These are phyloP conservation scores for Fonsecaea pugnacius DNA, from an alignment of 2,329 filamentous ascomycete species.

Conservation along the genomic window DNA sequence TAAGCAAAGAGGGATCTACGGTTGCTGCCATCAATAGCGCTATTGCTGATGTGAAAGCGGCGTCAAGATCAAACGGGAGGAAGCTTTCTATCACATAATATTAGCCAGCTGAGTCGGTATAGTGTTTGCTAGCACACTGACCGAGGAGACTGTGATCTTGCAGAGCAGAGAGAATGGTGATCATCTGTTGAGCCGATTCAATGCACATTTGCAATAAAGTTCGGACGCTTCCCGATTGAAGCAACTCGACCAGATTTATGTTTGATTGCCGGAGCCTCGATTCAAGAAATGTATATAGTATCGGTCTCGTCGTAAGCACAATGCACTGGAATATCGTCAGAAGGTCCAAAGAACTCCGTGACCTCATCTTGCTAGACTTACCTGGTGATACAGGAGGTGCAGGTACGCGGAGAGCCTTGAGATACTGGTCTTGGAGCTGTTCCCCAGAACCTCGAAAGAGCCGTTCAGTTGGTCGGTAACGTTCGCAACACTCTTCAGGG, in stretches of 20 bases:
- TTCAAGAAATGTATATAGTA: conserved; percentile 52
- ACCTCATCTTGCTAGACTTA: conserved; percentile 29
- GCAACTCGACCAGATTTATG: conserved; percentile 40
- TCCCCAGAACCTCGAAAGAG: conserved; percentile 45
- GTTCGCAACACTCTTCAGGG: conserved; percentile 46
- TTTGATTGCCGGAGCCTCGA: conserved; percentile 42
- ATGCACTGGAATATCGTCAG: conserved; percentile 42
- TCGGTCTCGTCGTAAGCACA: conserved; percentile 48
- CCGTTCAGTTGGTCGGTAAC: conserved; percentile 48
- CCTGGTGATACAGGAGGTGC: conserved; percentile 49
- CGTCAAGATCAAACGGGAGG: conserved; percentile 55
- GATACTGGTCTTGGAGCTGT: conserved; percentile 46
- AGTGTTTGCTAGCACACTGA: conserved; percentile 36
- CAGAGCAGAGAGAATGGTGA: conserved; percentile 51
- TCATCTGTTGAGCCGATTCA: conserved; percentile 51
- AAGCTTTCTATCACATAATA: conserved; percentile 48
- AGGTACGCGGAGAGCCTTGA: conserved; percentile 50
- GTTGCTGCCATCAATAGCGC: conserved; percentile 48
- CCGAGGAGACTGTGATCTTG: conserved; percentile 55
- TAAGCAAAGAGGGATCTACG: conserved; percentile 45
- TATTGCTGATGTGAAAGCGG: conserved; percentile 52
- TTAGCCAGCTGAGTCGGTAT: background rate
- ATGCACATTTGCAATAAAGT: conserved; percentile 50
- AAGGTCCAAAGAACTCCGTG: background rate
- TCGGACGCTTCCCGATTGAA: conserved; percentile 46